Conservation (phyloP, 495 filamentous ascomycete genomes). For the Physcia stellaris region DNA sequence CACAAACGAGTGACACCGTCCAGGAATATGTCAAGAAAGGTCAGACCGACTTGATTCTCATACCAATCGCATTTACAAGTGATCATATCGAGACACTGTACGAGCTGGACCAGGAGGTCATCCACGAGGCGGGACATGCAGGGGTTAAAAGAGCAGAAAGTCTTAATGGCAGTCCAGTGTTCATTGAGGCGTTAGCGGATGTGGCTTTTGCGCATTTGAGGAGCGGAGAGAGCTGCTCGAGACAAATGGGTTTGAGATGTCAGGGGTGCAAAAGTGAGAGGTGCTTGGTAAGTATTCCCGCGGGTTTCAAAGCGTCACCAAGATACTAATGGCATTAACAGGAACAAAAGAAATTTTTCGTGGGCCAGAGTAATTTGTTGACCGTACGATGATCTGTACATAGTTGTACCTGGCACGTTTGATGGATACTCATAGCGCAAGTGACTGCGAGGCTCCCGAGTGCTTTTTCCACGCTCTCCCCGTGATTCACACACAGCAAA, state of each 20-base stretch:
- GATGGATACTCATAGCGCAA: no score
- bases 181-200: slow-evolving; percentile 82
- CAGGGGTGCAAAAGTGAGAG: slow-evolving; percentile 86
- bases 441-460: no score
- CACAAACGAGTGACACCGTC: slow-evolving; percentile 82
- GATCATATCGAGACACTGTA: slow-evolving; percentile 98
- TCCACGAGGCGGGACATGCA: slow-evolving; percentile 68
- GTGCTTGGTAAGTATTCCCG: no score
- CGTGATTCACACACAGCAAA: no score
- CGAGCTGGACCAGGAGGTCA: slow-evolving; percentile 92
- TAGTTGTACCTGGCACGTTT: no score
- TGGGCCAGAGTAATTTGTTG: slow-evolving; percentile 27
- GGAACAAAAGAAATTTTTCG: slow-evolving; percentile 90
- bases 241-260: slow-evolving; percentile 84
- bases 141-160: slow-evolving; percentile 83
- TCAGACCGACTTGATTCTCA: slow-evolving; percentile 77
- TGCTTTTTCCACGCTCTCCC: no score
- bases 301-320: no score
- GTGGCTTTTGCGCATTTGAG: slow-evolving; percentile 68
- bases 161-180: slow-evolving; percentile 80
- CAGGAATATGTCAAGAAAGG: slow-evolving; percentile 80
- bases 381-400: slow-evolving; percentile 6
- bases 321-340: no score
- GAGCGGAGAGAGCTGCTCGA: slow-evolving; percentile 52
- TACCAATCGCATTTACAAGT: slow-evolving; percentile 95